Evolutionary conservation across 2,329 filamentous ascomycete genomes (phyloP).

Genomic region (Trichoderma sp.): DNA sequence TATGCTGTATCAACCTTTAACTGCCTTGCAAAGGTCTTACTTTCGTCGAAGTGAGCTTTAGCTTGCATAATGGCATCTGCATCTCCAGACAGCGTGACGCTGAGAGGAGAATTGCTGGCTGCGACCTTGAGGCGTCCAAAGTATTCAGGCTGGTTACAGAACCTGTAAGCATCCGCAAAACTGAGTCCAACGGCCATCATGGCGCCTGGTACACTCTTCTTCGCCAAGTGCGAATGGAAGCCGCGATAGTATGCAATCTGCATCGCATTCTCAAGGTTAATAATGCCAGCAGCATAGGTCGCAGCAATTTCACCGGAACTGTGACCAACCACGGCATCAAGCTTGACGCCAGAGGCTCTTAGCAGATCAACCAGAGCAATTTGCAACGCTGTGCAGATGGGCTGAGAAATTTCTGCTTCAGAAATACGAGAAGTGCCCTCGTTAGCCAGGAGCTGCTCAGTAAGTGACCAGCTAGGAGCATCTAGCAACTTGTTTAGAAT

Average conservation of each 20-base stretch:
- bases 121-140: not conserved
- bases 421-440: not conserved
- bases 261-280: slow-evolving; percentile 18
- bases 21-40: not conserved
- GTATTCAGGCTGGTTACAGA: too few species aligned
- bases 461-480: not conserved
- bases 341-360: slow-evolving; percentile 11
- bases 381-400: slow-evolving; percentile 25
- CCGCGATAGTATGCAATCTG: slow-evolving; percentile 27
- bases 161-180: slow-evolving; percentile 16
- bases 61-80: too few species aligned
- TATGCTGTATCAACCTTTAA: slow-evolving; percentile 12
- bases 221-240: slow-evolving; percentile 17
- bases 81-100: not conserved
- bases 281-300: slow-evolving; percentile 29
- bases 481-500: not conserved
- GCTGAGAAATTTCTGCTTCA: slow-evolving; percentile 26
- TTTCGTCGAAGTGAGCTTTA: too few species aligned
- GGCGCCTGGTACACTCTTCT: not conserved
- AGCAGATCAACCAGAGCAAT: slow-evolving; percentile 26
- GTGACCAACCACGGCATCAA: slow-evolving; percentile 25
- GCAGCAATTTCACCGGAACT: slow-evolving; percentile 35
- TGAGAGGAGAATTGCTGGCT: not conserved
- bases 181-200: slow-evolving; percentile 24
- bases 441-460: not conserved